phyloP scores from a whole-genome alignment of 345 rosid genomes.

The Pseudoturritis turrita region DNA sequence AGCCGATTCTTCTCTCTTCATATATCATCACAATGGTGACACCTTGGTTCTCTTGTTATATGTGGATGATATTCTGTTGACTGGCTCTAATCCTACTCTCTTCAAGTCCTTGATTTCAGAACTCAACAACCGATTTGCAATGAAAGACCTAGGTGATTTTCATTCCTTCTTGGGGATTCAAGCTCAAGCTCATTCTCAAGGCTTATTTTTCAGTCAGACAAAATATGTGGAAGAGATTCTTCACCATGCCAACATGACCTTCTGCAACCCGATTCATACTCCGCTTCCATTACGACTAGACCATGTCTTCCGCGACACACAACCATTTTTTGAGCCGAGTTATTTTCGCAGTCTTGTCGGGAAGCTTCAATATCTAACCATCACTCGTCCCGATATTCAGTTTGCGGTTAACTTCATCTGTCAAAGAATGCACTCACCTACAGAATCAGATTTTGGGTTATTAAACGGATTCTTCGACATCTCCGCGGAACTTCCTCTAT shows the following conservation, averaged over 20 bases:
- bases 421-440: not conserved
- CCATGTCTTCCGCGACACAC: rapidly evolving
- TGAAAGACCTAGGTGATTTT: not conserved
- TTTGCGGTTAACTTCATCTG: not conserved
- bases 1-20: not conserved
- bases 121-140: not conserved
- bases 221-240: not conserved
- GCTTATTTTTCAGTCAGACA: not conserved
- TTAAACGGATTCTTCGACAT: not conserved
- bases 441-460: rapidly evolving
- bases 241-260: not conserved
- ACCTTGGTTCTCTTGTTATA: not conserved
- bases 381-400: not conserved
- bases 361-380: rapidly evolving
- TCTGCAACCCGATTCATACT: not conserved
- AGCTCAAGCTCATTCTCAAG: no score
- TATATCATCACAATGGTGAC: not conserved
- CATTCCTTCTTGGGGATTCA: not conserved
- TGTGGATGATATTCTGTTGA: not conserved
- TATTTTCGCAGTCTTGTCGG: not conserved
- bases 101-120: no score
- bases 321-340: rapidly evolving
- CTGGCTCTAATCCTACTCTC: no score
- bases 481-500: rapidly evolving
- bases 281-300: not conserved